phyloP scores from a whole-genome alignment of 768 basidiomycete genomes.

The Amanita molliuscula region DNA sequence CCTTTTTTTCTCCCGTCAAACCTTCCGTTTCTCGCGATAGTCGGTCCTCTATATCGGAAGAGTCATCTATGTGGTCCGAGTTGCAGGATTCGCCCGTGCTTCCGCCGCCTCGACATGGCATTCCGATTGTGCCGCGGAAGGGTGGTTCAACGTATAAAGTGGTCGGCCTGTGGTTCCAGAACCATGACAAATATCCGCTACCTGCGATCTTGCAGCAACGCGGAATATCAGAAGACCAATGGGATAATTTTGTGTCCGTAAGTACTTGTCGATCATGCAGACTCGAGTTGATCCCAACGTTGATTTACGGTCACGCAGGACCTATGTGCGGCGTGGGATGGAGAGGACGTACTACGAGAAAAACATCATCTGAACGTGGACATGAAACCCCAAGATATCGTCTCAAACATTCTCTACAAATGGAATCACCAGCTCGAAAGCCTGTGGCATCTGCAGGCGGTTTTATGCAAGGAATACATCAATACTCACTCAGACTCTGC shows the following conservation, averaged over 20 bases:
- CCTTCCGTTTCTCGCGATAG: not conserved
- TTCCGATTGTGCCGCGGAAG: not conserved
- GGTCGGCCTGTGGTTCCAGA: conserved; percentile 14
- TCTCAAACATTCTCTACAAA: conserved; percentile 4
- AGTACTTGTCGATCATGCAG: not conserved
- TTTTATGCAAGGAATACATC: conserved; percentile 12
- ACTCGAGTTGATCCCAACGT: not conserved
- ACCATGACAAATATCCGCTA: conserved; percentile 5
- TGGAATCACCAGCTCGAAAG: conserved; percentile 8
- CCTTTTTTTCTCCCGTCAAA: no score
- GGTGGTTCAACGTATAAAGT: conserved; percentile 9
- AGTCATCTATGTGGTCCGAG: not conserved
- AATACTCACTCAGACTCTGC: conserved; percentile 14
- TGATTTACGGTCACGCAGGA: not conserved
- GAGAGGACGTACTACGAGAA: not conserved
- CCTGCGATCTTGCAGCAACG: conserved; percentile 9
- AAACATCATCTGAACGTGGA: not conserved
- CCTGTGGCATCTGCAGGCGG: conserved; percentile 5
- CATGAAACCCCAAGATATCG: conserved; percentile 15
- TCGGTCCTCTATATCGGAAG: not conserved
- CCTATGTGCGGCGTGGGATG: conserved; percentile 1
- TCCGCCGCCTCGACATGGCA: not conserved
- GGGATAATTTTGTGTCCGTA: conserved; percentile 14
- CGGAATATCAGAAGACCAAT: conserved; percentile 9
- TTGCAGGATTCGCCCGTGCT: no score